A percentile compares a stretch with the other conserved stretches of the same genome.
Evolutionary conservation across 768 basidiomycete species (phyloP).

Genomic region (Trametes elegans): DNA sequence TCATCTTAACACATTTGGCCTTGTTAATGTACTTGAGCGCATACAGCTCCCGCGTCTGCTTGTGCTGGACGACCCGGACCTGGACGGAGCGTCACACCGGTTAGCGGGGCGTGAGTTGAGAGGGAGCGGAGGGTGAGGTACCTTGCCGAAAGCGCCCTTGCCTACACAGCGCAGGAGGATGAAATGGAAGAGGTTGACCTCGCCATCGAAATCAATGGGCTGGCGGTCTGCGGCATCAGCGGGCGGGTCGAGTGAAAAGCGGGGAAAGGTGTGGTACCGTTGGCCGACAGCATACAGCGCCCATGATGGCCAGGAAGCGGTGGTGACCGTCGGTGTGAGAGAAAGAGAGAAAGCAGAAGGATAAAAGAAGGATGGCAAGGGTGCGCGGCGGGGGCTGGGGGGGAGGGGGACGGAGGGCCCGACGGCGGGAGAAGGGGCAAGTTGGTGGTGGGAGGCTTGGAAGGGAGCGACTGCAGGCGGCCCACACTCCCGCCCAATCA

Average conservation of each 20-base stretch:
- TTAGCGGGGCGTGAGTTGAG: slow-evolving; percentile 13
- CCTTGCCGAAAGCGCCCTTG: slow-evolving; percentile 99
- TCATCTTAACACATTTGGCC: slow-evolving; percentile 96
- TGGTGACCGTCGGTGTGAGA: slow-evolving; percentile 12
- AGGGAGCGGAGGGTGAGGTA: slow-evolving; percentile 33
- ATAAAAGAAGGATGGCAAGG: slow-evolving; percentile 8
- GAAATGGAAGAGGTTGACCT: slow-evolving; percentile 97
- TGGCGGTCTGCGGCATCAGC: slow-evolving; percentile 32
- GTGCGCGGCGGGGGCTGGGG: slow-evolving; percentile 1
- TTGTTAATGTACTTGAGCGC: slow-evolving; percentile 99
- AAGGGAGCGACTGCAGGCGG: not conserved
- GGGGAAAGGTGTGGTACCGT: slow-evolving; percentile 43
- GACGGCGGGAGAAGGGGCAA: slow-evolving; percentile 14
- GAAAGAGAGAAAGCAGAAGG: slow-evolving; percentile 5
- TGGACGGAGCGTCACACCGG: slow-evolving; percentile 31
- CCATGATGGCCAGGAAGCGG: slow-evolving; percentile 48
- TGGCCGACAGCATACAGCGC: slow-evolving; percentile 82
- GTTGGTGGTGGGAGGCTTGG: slow-evolving; percentile 13
- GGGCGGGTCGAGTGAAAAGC: not conserved
- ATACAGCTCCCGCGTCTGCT: slow-evolving; percentile 93
- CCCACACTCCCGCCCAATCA: not conserved
- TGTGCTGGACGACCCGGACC: slow-evolving; percentile 99
- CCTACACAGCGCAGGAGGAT: slow-evolving; percentile 93
- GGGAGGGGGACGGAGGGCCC: slow-evolving; percentile 13
- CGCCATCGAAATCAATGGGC: slow-evolving; percentile 95